phyloP scores from a whole-genome alignment of 2,329 filamentous ascomycete species.

The Penicillium sp. region DNA sequence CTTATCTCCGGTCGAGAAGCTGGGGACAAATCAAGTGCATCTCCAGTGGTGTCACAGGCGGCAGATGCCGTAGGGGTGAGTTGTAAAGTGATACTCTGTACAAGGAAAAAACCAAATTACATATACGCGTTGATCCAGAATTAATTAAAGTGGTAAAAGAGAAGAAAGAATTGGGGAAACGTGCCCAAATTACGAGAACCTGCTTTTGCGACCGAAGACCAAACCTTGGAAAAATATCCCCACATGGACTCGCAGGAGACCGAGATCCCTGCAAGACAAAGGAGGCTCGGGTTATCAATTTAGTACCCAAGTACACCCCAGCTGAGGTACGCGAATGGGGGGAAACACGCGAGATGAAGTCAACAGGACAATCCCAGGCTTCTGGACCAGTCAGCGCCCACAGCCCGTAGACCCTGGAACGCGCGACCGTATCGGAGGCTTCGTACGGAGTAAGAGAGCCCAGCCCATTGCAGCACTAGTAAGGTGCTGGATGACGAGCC shows the following conservation, averaged over 20 bases:
- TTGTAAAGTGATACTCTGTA: constrained; percentile 7
- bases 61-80: constrained; percentile 1
- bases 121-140: neutral
- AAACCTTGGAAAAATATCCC: constrained; percentile 10
- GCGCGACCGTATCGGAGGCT: constrained; percentile 30
- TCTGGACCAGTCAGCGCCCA: constrained; percentile 29
- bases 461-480: constrained; percentile 17
- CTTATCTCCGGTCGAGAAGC: constrained; percentile 5
- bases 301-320: neutral
- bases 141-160: constrained; percentile 4
- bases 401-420: constrained; percentile 25
- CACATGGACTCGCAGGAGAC: constrained; percentile 19
- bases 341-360: constrained; percentile 19
- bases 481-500: constrained; percentile 19
- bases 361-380: constrained; percentile 25
- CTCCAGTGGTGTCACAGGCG: constrained; percentile 15
- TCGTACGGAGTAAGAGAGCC: constrained; percentile 13
- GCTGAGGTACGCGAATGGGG: constrained; percentile 19
- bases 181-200: constrained; percentile 17
- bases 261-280: constrained; percentile 21
- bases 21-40: constrained; percentile 12
- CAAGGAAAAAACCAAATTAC: neutral
- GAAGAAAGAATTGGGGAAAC: constrained; percentile 13
- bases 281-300: constrained; percentile 19
- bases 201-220: constrained; percentile 19